Evolutionary conservation across 495 filamentous ascomycete genomes (phyloP), one percentile per base, ranked within the genome.

Genomic region (Bombardia bombarda): DNA sequence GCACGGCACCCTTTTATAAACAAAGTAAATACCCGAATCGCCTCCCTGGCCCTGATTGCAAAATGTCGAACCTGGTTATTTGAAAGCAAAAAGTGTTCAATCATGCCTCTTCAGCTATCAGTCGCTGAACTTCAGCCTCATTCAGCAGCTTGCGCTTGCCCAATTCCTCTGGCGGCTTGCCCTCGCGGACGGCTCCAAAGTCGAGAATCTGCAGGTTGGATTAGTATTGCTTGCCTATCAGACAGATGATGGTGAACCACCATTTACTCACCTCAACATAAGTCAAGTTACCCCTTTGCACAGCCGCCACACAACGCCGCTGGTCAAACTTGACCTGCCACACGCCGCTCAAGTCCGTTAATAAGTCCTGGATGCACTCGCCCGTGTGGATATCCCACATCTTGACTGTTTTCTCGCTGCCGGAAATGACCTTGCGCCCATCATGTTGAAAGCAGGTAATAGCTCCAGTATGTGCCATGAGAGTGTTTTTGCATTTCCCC

Each of bases 381-480:
- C 92, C 92, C 19, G 79, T 92, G 50, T 80, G 78, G 26, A 95
- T 83, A 62, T 97, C 87, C 93, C 93, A 99, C 87, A 99, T 93
- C 70, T 99, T 99, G 47, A 99, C 67, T 17, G 87, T 95, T 52
- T 89, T 80, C 61, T 99, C 92, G 39, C 86, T 93, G 32, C 92
- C 92, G 30, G 87, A 95, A 41, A 99, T 90, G 37, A 99, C 89
- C 53, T 97, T 99, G 49, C 90, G 83, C 0, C 83, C 89, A 58
- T 99, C 92, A 52, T 99, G 92, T 60, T 97, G 93, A 66, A 99
- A 99, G 64, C 92, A 99, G 13, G 92, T 99, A 49, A 99, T 99
- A 13, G 92, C 92, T 38, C 89, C 92, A 3, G 89, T 96, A 52
- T 99, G 92, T 0, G 93, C 92, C 45, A 80, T 87, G 43, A 99